A percentile compares a stretch with the other conserved stretches of the same genome.
phyloP scores from a whole-genome alignment of 78 protist genomes.

The Speleostelium caveatum region DNA sequence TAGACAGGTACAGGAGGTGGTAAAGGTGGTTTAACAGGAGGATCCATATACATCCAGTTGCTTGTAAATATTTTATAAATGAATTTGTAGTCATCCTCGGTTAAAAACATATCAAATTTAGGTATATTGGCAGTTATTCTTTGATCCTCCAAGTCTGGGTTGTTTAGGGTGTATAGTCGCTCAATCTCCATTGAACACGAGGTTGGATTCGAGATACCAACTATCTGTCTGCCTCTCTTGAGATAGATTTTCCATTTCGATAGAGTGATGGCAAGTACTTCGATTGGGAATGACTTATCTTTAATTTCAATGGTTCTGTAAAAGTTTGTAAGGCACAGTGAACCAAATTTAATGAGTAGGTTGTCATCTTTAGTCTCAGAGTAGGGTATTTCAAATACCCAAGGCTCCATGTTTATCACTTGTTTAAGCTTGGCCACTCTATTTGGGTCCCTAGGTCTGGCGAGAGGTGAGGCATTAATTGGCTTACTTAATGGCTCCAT shows the following conservation, averaged over 20 bases:
- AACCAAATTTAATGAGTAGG: conserved; percentile 40
- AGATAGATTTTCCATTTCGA: conserved; percentile 2
- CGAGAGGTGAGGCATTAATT: conserved; percentile 4
- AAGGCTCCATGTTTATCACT: conserved; percentile 48
- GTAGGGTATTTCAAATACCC: conserved; percentile 33
- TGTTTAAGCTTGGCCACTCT: conserved; percentile 26
- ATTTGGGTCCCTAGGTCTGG: not conserved
- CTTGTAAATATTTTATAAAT: conserved; percentile 47
- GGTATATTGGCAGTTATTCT: conserved; percentile 6
- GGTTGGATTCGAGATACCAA: conserved; percentile 8
- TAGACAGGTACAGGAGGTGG: conserved; percentile 28
- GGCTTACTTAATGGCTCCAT: conserved; percentile 70
- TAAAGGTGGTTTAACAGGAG: conserved; percentile 2
- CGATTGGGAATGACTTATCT: conserved; percentile 30
- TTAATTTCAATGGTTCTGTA: conserved; percentile 5
- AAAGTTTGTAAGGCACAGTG: conserved; percentile 18
- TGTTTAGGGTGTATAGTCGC: conserved; percentile 7
- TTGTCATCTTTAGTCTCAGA: conserved; percentile 7
- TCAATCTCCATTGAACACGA: conserved; percentile 34
- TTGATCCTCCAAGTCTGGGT: conserved; percentile 16
- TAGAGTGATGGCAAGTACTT: conserved; percentile 6
- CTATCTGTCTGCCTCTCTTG: not conserved
- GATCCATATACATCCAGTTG: conserved; percentile 44
- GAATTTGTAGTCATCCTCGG: conserved; percentile 45
- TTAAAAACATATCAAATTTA: conserved; percentile 6